Percentiles rank a stretch among this genome's conserved stretches.
phyloP scores from a whole-genome alignment of 176 grass and related monocot species.

The Themeda triandra region DNA sequence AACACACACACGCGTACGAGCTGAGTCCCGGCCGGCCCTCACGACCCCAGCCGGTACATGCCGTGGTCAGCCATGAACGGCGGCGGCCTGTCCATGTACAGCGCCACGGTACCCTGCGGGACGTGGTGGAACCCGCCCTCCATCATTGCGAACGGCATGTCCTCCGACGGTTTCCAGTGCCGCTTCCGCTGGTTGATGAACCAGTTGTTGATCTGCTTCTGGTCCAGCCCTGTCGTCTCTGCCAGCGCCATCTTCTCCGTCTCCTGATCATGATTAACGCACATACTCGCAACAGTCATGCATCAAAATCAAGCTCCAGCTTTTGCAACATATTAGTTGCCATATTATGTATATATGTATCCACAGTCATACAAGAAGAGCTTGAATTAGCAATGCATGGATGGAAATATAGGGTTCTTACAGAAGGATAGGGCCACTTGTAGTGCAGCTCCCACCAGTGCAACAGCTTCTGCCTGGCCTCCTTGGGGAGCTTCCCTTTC shows the following conservation, averaged over 20 bases:
- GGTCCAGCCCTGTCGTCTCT: slow-evolving; percentile 80
- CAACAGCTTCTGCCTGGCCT: slow-evolving; percentile 77
- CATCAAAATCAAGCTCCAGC: neutral
- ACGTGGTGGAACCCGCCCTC: slow-evolving; percentile 56
- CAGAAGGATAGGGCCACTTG: slow-evolving; percentile 97
- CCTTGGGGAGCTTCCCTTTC: slow-evolving; percentile 92
- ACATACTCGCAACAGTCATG: neutral
- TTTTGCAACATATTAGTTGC: neutral
- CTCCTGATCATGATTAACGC: slow-evolving; percentile 33
- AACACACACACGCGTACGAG: too few species aligned
- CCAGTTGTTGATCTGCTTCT: slow-evolving; percentile 99
- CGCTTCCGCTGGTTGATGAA: slow-evolving; percentile 99
- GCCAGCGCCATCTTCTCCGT: slow-evolving; percentile 75
- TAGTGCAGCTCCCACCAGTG: slow-evolving; percentile 93
- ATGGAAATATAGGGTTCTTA: slow-evolving; percentile 22
- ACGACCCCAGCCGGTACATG: slow-evolving; percentile 61
- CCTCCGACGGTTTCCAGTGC: slow-evolving; percentile 86
- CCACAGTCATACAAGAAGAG: too few species aligned
- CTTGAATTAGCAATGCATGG: neutral
- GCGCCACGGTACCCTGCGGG: slow-evolving; percentile 14
- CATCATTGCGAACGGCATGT: slow-evolving; percentile 48
- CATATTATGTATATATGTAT: too few species aligned
- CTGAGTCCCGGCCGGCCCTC: neutral
- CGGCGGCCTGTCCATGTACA: slow-evolving; percentile 33
- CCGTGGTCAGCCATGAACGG: slow-evolving; percentile 37